Conservation (phyloP, 2,329 filamentous ascomycete species). For the Exophiala spinifera region DNA sequence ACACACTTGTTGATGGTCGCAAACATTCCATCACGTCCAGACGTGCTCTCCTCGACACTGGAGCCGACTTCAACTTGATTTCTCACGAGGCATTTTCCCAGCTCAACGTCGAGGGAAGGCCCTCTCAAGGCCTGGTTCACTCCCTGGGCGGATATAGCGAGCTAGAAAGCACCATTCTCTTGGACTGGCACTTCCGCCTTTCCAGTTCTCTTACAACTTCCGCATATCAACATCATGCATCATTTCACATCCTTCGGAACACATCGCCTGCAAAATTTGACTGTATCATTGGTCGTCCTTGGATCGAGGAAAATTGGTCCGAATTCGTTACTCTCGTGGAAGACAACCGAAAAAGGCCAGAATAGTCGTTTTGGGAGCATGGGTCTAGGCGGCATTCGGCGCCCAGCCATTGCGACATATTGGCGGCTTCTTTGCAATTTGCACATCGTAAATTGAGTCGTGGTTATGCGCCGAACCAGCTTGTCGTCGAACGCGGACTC, state of each 20-base stretch:
- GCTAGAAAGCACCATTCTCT: conserved; percentile 11
- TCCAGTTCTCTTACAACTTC: background rate
- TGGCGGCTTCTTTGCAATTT: background rate
- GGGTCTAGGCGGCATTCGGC: background rate
- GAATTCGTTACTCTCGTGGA: conserved; percentile 19
- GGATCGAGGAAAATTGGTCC: conserved; percentile 21
- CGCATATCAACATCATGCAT: conserved; percentile 6
- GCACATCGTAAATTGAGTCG: background rate
- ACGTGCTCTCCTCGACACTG: conserved; percentile 23
- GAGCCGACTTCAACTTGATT: conserved; percentile 24
- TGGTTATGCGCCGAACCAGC: background rate
- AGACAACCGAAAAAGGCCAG: conserved; percentile 8
- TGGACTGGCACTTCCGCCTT: conserved; percentile 19
- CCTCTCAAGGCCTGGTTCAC: conserved; percentile 9
- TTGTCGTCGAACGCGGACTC: background rate
- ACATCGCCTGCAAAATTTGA: conserved; percentile 18
- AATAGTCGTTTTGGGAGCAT: background rate
- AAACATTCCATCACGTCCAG: conserved; percentile 8
- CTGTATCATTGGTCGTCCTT: conserved; percentile 23
- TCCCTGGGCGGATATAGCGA: conserved; percentile 18
- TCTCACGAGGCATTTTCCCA: conserved; percentile 11
- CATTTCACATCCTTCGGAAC: conserved; percentile 16
- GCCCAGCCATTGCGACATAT: background rate
- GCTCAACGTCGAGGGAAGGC: conserved; percentile 10
- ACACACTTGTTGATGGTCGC: background rate